These are phyloP conservation scores for Candida nanaspora DNA, from an alignment of 805 yeast genomes.

Conservation along the genomic window DNA sequence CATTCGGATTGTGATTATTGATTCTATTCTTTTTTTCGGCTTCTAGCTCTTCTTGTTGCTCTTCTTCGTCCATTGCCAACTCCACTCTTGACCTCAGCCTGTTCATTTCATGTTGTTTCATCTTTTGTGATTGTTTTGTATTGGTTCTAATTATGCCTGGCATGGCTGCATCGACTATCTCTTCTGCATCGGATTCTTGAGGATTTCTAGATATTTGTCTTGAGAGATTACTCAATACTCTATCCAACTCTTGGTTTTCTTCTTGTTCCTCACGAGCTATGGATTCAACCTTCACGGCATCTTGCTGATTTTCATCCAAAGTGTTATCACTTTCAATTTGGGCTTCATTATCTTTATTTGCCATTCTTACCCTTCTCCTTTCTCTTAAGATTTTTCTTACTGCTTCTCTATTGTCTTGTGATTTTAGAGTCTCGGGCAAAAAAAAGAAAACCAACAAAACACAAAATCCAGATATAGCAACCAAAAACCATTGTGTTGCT, in stretches of 20 bases:
- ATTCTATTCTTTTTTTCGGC: no score
- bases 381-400: conserved; percentile 39
- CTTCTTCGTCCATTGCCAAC: conserved; percentile 6
- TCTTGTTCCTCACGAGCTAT: background rate
- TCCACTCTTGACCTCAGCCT: conserved; percentile 14
- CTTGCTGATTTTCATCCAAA: background rate
- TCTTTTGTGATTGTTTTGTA: conserved; percentile 8
- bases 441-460: conserved; percentile 42
- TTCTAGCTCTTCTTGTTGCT: background rate
- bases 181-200: conserved; percentile 5
- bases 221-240: background rate
- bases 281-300: background rate
- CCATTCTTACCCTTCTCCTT: conserved; percentile 11
- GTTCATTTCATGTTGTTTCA: conserved; percentile 11
- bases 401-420: conserved; percentile 51
- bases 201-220: background rate
- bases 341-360: conserved; percentile 7
- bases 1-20: conserved; percentile 2
- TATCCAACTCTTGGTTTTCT: background rate
- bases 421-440: conserved; percentile 76
- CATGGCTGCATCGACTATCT: background rate
- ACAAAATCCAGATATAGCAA: conserved; percentile 46
- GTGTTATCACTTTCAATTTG: conserved; percentile 16
- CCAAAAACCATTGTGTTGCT: conserved; percentile 81
- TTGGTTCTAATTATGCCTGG: background rate